Evolutionary conservation across 352 stramenopile species (phyloP).

Genomic region (Pythium insidiosum): DNA sequence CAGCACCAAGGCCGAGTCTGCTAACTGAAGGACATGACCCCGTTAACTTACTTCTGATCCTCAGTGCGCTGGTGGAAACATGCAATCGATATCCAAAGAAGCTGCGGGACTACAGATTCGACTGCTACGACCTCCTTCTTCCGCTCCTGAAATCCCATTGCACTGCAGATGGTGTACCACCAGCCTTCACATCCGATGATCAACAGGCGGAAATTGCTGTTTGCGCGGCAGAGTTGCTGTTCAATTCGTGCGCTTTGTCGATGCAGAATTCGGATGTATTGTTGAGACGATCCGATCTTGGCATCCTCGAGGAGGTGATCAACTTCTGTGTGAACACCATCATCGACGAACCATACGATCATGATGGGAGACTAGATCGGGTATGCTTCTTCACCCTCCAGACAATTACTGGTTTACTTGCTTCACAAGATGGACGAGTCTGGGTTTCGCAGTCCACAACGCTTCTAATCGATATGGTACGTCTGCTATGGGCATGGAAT

Average conservation of each 20-base stretch:
- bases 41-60: constrained; percentile 54
- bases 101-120: constrained; percentile 55
- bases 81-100: constrained; percentile 49
- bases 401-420: constrained; percentile 59
- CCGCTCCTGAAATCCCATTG: constrained; percentile 50
- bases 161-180: constrained; percentile 29
- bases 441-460: constrained; percentile 59
- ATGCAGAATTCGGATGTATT: constrained; percentile 43
- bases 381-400: constrained; percentile 61
- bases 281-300: constrained; percentile 33
- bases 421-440: constrained; percentile 35
- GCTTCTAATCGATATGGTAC: constrained; percentile 61
- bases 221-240: constrained; percentile 54
- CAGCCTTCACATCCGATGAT: constrained; percentile 28
- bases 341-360: constrained; percentile 20
- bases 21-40: constrained; percentile 65
- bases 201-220: constrained; percentile 55
- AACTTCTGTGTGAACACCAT: constrained; percentile 63
- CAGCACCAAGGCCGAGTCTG: constrained; percentile 51
- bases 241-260: constrained; percentile 58
- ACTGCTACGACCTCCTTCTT: constrained; percentile 58
- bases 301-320: constrained; percentile 52
- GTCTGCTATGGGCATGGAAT: constrained; percentile 72
- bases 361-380: constrained; percentile 27
- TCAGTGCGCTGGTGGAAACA: constrained; percentile 56